phyloP scores from a whole-genome alignment of 2,329 filamentous ascomycete genomes.

The Pezicula carpinea region DNA sequence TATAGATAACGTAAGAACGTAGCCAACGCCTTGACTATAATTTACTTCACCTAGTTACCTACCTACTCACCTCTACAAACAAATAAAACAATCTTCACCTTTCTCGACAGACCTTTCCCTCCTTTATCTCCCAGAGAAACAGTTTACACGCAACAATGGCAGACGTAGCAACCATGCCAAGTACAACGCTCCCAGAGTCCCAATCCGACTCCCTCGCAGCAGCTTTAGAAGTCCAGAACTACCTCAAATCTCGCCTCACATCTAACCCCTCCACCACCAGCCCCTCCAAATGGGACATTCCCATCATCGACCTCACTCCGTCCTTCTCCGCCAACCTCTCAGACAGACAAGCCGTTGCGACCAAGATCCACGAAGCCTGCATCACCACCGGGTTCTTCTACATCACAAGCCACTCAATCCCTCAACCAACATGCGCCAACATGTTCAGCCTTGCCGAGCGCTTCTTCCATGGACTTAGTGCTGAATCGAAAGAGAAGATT shows the following conservation, averaged over 20 bases:
- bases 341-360: slow-evolving; percentile 20
- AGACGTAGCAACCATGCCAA: neutral
- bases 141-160: neutral
- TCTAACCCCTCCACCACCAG: slow-evolving; percentile 7
- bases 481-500: slow-evolving; percentile 38
- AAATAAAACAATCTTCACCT: neutral
- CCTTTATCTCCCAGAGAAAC: neutral
- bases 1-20: neutral
- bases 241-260: slow-evolving; percentile 20
- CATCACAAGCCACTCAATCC: slow-evolving; percentile 42
- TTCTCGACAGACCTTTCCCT: neutral
- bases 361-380: slow-evolving; percentile 24
- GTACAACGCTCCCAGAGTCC: neutral
- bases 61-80: no score
- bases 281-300: slow-evolving; percentile 22
- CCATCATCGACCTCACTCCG: slow-evolving; percentile 25
- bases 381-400: slow-evolving; percentile 27
- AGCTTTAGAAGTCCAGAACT: slow-evolving; percentile 22
- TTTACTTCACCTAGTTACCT: no score
- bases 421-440: slow-evolving; percentile 33
- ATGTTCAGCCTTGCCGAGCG: slow-evolving; percentile 37
- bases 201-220: slow-evolving; percentile 13
- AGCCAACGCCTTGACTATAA: neutral
- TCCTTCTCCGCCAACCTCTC: slow-evolving; percentile 23
- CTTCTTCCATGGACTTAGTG: slow-evolving; percentile 43